These are phyloP conservation scores for Clathrus columnatus DNA, from an alignment of 768 basidiomycete genomes.

Conservation along the genomic window DNA sequence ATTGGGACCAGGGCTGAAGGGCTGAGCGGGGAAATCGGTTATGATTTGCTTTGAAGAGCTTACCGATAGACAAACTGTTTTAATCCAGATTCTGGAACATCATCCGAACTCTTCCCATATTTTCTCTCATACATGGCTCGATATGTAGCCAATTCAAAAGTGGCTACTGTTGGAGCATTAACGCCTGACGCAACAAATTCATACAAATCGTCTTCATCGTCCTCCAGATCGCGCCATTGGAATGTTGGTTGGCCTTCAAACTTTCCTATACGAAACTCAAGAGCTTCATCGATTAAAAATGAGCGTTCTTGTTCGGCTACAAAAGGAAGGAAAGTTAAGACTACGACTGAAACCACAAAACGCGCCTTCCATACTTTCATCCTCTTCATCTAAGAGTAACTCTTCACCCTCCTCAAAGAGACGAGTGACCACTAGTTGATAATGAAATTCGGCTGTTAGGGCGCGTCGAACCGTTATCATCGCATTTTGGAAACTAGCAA, in stretches of 20 bases:
- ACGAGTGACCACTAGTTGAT: constrained; percentile 90
- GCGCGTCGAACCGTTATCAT: constrained; percentile 89
- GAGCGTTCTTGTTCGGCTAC: constrained; percentile 89
- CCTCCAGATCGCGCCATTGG: constrained; percentile 85
- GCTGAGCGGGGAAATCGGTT: constrained; percentile 10
- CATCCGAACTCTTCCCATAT: constrained; percentile 64
- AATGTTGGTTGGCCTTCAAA: constrained; percentile 74
- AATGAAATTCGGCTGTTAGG: constrained; percentile 66
- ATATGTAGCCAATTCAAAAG: constrained; percentile 92
- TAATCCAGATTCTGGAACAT: constrained; percentile 55
- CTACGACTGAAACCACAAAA: neutral
- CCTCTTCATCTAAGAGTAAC: constrained; percentile 88
- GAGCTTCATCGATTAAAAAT: constrained; percentile 84
- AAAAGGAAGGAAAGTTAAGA: neutral
- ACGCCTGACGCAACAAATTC: constrained; percentile 82
- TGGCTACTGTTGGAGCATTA: constrained; percentile 65
- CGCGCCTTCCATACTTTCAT: constrained; percentile 53
- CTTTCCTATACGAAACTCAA: constrained; percentile 73
- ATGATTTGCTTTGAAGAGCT: constrained; percentile 25
- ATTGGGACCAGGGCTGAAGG: constrained; percentile 4
- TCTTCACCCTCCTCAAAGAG: constrained; percentile 97
- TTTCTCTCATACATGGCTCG: constrained; percentile 96
- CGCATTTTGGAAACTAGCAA: constrained; percentile 81
- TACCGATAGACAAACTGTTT: constrained; percentile 78
- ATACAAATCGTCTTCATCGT: constrained; percentile 87